Evolutionary conservation across 495 filamentous ascomycete species (phyloP), one percentile per base, ranked within the genome.

Genomic region (Daldinia loculata): DNA sequence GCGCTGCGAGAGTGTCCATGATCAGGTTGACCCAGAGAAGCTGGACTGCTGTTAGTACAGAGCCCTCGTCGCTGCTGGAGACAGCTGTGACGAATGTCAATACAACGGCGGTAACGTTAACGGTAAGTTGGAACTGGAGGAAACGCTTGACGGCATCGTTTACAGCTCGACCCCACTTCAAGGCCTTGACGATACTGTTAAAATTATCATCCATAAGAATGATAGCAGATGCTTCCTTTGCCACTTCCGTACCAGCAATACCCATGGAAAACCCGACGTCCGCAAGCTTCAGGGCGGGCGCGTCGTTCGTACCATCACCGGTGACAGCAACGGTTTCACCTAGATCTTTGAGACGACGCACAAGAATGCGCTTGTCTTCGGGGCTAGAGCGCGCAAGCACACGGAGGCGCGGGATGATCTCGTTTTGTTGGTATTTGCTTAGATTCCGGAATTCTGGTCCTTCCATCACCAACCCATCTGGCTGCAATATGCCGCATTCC

Each of bases 231-330:
- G 93, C 93, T 76, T 97, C 93, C 81, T 97, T 97, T 29, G 93
- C 93, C n/a, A 97, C 93, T 75, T 95, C 93, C 6, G 93, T 97
- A 39, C 93, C 93, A 52, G 92, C 88, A 68, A 95, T 94, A 52
- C 93, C 93, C 93, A 97, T 97, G 53, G 93, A 94, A 79, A 97
- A 97, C 17, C 93, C 93, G 50, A 97, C 91, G 76, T 97, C 93
- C 26, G 93, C 92, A 69, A 89, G 89, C 74, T 92, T 93, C 62
- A 97, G 83, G 51, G 93, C 93, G 11, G 93, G 93, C 1, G 92
- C 93, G 77, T 97, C 93, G 75, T 97, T 97, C 56, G 93, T 97
- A 17, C 93, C 93, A 74, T 97, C 93, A 48, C 93, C 93, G 7
- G 93, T 97, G 0, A 95, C 92, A 41, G 92, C 92, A 36, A 95